Conservation (phyloP, 2,329 filamentous ascomycete genomes). For the Trichoderma simmonsii region DNA sequence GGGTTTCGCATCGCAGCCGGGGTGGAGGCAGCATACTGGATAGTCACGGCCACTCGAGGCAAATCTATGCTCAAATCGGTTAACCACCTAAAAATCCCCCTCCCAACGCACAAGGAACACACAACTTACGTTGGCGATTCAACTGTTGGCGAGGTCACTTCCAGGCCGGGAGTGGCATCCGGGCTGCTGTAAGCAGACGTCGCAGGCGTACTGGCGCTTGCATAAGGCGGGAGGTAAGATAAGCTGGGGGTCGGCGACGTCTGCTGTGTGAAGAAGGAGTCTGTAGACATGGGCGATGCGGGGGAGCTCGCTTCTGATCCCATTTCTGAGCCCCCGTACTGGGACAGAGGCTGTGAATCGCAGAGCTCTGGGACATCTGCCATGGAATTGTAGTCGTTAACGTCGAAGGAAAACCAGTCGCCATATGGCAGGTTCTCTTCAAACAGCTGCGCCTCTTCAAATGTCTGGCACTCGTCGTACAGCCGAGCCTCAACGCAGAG, state of each 20-base stretch:
- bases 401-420: slow-evolving; percentile 5
- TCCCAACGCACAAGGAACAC: neutral
- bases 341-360: slow-evolving; percentile 29
- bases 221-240: slow-evolving; percentile 22
- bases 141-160: slow-evolving; percentile 19
- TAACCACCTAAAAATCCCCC: neutral
- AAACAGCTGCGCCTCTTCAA: neutral
- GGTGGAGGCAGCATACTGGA: slow-evolving; percentile 38
- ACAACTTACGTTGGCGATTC: slow-evolving; percentile 13
- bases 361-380: slow-evolving; percentile 21
- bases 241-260: slow-evolving; percentile 26
- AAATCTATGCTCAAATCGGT: slow-evolving; percentile 15
- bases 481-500: neutral
- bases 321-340: slow-evolving; percentile 31
- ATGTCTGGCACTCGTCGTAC: slow-evolving; percentile 2
- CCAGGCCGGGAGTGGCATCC: slow-evolving; percentile 20
- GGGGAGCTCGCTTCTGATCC: slow-evolving; percentile 24
- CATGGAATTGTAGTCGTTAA: slow-evolving; percentile 2
- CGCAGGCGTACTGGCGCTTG: slow-evolving; percentile 16
- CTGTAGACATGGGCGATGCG: slow-evolving; percentile 6
- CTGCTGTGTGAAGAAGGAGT: slow-evolving; percentile 25
- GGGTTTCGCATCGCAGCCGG: slow-evolving; percentile 42
- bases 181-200: slow-evolving; percentile 22
- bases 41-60: slow-evolving; percentile 29
- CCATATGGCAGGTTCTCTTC: neutral